Conservation (phyloP, 805 yeast genomes). For the Ogataea salicorniae region DNA sequence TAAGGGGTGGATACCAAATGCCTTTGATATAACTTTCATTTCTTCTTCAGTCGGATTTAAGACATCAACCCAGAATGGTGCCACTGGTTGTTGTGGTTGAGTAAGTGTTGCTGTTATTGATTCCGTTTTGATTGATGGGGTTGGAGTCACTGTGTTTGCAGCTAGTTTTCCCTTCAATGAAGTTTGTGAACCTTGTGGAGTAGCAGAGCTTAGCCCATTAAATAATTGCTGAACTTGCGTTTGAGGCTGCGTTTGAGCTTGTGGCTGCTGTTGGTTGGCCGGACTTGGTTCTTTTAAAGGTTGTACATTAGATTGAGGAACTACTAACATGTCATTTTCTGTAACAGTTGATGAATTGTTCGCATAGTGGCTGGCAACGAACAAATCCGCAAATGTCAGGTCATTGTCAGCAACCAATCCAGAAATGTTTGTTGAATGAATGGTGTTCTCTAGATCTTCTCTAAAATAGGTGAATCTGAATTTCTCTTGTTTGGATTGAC, state of each 20-base stretch:
- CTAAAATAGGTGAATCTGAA: constrained; percentile 88
- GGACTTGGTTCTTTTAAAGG: background rate
- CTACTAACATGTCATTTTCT: constrained; percentile 5
- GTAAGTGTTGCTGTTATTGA: constrained; percentile 25
- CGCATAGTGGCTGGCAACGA: constrained; percentile 41
- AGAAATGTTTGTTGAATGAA: constrained; percentile 83
- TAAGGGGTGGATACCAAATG: constrained; percentile 93
- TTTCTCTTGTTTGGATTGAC: constrained; percentile 34
- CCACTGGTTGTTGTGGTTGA: constrained; percentile 13
- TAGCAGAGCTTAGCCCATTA: background rate
- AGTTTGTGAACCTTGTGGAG: constrained; percentile 12
- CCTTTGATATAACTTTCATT: constrained; percentile 83
- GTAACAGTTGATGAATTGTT: constrained; percentile 1
- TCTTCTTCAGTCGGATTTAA: constrained; percentile 94
- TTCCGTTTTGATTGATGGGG: constrained; percentile 10
- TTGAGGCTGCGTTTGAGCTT: background rate
- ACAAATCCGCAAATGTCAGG: constrained; percentile 57
- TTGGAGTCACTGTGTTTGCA: constrained; percentile 1
- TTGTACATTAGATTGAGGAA: background rate
- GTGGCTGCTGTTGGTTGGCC: too few relatives aligned
- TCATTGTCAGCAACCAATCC: constrained; percentile 59
- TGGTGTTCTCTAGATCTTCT: constrained; percentile 82
- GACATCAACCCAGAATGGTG: constrained; percentile 92
- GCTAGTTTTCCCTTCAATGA: constrained; percentile 7
- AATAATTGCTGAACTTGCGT: background rate